A percentile compares a stretch with the other conserved stretches of the same genome.
Evolutionary conservation across 495 filamentous ascomycete genomes (phyloP).

Genomic region (Aspergillus avenaceus): DNA sequence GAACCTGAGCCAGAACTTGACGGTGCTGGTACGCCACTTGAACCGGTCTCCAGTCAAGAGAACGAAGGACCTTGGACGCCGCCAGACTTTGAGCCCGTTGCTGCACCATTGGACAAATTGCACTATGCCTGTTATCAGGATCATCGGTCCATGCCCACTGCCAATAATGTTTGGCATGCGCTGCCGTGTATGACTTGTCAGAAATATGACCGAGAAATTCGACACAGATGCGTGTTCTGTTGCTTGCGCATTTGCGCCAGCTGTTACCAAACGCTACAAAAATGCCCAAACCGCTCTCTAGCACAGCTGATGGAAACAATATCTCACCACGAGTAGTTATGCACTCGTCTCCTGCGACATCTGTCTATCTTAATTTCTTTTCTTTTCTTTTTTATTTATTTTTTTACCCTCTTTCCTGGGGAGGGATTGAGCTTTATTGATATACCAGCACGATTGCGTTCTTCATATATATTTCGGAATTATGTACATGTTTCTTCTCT

Average conservation of each 20-base stretch:
- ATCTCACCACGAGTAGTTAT: conserved; percentile 2
- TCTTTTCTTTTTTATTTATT: too few relatives aligned
- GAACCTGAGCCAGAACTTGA: conserved; percentile 28
- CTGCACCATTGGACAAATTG: conserved; percentile 35
- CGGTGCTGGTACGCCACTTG: conserved; percentile 19
- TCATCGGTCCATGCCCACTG: conserved; percentile 38
- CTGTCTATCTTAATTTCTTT: too few relatives aligned
- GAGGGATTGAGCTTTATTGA: too few relatives aligned
- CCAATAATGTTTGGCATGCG: conserved; percentile 42
- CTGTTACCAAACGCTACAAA: conserved; percentile 38
- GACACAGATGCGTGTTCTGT: conserved; percentile 47
- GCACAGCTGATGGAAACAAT: conserved; percentile 24
- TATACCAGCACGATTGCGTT: too few relatives aligned
- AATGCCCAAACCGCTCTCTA: conserved; percentile 33
- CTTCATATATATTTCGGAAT: too few relatives aligned
- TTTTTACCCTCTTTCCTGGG: not conserved
- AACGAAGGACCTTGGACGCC: conserved; percentile 26
- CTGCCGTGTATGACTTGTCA: conserved; percentile 50
- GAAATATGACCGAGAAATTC: conserved; percentile 37
- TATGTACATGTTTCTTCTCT: too few relatives aligned
- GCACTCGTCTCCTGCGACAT: conserved; percentile 7
- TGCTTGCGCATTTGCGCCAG: conserved; percentile 41
- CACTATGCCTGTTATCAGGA: conserved; percentile 46
- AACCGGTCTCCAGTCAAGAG: conserved; percentile 24
- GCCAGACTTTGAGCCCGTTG: conserved; percentile 30